Percentiles rank a stretch among this genome's conserved stretches.
These are phyloP conservation scores for Botryotinia globosa DNA, from an alignment of 2,329 filamentous ascomycete species.

Conservation along the genomic window DNA sequence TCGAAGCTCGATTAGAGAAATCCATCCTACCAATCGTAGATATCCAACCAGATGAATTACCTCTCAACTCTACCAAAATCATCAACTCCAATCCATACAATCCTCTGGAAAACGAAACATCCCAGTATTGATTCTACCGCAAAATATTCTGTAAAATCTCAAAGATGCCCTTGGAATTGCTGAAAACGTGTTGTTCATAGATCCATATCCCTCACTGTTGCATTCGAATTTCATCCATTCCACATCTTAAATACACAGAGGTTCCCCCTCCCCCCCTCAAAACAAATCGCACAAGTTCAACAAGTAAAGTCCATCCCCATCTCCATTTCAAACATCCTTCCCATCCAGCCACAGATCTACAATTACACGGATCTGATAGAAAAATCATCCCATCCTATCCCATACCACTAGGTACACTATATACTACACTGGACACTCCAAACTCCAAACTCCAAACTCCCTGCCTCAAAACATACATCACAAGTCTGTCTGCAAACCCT, in stretches of 20 bases:
- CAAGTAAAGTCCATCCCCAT: background rate
- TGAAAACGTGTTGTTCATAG: background rate
- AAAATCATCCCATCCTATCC: background rate
- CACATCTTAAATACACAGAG: rapidly evolving
- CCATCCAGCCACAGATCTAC: background rate
- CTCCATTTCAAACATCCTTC: background rate
- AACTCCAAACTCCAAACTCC: no score
- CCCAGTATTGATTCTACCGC: background rate
- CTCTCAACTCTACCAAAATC: background rate
- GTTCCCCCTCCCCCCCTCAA: rapidly evolving
- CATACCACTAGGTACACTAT: no score
- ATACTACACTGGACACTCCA: no score
- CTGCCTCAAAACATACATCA: background rate
- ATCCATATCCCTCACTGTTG: background rate
- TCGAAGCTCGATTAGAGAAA: background rate
- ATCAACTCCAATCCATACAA: background rate
- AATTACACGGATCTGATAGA: background rate
- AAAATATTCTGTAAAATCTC: background rate
- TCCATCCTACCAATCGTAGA: background rate
- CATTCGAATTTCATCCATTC: rapidly evolving
- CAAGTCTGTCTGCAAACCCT: no score
- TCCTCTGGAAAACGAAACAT: background rate
- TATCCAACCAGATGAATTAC: background rate
- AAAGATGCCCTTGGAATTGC: background rate
- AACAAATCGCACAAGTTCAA: background rate